Base-by-base conservation (phyloP, 495 filamentous ascomycete genomes). In the Sordaria brevicollis region DNA sequence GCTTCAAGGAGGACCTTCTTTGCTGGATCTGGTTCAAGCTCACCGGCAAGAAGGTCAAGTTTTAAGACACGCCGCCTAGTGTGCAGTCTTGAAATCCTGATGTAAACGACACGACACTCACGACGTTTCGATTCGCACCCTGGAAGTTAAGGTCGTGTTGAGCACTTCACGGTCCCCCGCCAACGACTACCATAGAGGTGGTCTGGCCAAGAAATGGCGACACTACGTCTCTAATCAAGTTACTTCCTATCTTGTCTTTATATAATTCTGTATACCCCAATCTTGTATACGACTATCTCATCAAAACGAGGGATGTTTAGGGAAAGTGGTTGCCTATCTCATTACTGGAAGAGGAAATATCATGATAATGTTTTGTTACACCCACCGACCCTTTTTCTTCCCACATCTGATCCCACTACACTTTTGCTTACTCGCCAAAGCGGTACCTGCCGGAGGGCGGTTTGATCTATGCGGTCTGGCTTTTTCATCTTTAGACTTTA, bases 1-100 rank as follows among this genome's bases (percentile, higher is more conserved):
- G 83, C 70, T 87, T 88, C 76, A 88, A 88, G 81, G 86, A 88
- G 76, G 86, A 88, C 67, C 71, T 88, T 5, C 70, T 87, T 15
- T 82, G 84, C 10, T 74, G 81, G 25, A 77, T 84, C 68, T 86
- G 84, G 84, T 83, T 78, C 71, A 87, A 86, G 77, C 57, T 87
- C 17, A 87, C 85, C 0, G 85, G 85, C 31, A 77, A 83, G 74
- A 86, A 83, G 76, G 82, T 86, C 71, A 86, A 82, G 79, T 75
- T 86, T 4, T 81, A 74, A 68, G 69, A 6, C 3, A 19, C 36
- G 33, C 21, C 25, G 1, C 39, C 67, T 21, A 65, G n/a, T n/a
- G n/a, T n/a, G n/a, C 37, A 35, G 35, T 29, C 15, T 29, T 41
- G 21, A 31, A 29, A 41, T 35, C 38, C 35, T 25, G 69, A 66